Evolutionary conservation across 23 red algal genomes (phyloP).

Genomic region (Rhodosorus marinus): DNA sequence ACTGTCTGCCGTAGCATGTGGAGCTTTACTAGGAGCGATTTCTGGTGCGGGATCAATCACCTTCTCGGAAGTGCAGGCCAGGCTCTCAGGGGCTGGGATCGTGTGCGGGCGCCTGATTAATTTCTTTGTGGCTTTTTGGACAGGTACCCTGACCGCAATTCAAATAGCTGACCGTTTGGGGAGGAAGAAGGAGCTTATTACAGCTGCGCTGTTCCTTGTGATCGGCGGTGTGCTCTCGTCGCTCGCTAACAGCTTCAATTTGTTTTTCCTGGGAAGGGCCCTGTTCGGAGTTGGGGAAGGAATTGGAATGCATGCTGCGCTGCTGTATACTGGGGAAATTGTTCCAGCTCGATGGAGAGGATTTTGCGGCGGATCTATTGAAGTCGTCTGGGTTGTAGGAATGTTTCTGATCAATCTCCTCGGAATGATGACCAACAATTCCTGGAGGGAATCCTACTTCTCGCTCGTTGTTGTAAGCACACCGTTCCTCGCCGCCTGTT

Average conservation of each 20-base stretch:
- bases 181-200: neutral
- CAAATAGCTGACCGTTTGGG: slow-evolving; percentile 12
- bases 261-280: slow-evolving; percentile 1
- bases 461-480: neutral
- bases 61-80: too few species aligned
- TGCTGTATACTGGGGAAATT: slow-evolving; percentile 16
- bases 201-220: neutral
- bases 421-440: too few species aligned
- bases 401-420: slow-evolving; percentile 8
- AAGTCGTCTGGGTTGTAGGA: slow-evolving; percentile 10
- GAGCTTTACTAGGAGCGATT: too few species aligned
- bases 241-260: neutral
- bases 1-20: too few species aligned
- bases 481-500: neutral
- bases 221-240: slow-evolving; percentile 4
- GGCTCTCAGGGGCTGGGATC: too few species aligned
- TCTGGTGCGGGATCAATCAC: too few species aligned
- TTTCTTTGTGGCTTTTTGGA: too few species aligned
- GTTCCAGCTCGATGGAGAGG: slow-evolving; percentile 1
- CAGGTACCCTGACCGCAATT: too few species aligned
- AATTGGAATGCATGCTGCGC: slow-evolving; percentile 16
- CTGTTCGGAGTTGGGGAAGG: slow-evolving; percentile 13
- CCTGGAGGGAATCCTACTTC: slow-evolving; percentile 11
- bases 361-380: slow-evolving; percentile 3
- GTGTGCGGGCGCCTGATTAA: too few species aligned